phyloP scores from a whole-genome alignment of 768 basidiomycete genomes.

The Termitomyces sp. region DNA sequence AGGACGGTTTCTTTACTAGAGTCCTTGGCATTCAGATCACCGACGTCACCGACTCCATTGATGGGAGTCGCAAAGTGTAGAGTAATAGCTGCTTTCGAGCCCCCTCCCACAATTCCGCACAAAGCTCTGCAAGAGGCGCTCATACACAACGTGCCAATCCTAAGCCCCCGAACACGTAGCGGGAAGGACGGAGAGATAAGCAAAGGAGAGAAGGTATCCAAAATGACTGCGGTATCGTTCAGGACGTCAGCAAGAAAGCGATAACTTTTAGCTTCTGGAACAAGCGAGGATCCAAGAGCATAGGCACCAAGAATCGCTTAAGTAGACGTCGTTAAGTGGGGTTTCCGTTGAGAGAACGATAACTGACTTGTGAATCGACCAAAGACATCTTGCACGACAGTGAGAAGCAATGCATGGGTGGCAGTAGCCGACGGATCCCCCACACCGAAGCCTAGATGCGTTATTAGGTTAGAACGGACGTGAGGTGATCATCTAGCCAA shows the following conservation, averaged over 20 bases:
- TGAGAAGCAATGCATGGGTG: conserved; percentile 60
- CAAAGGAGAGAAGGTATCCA: conserved; percentile 59
- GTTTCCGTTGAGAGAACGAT: neutral
- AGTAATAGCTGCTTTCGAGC: conserved; percentile 67
- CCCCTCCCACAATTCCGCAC: conserved; percentile 61
- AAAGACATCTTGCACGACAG: conserved; percentile 62
- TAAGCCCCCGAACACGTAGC: conserved; percentile 31
- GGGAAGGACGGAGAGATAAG: conserved; percentile 38
- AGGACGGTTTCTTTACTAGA: conserved; percentile 70
- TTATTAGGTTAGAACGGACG: neutral
- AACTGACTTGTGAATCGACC: conserved; percentile 59
- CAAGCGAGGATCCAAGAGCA: conserved; percentile 58
- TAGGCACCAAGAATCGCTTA: conserved; percentile 63
- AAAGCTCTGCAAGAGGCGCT: conserved; percentile 57
- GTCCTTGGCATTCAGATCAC: conserved; percentile 71
- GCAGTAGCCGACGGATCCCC: conserved; percentile 64
- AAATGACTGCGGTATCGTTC: conserved; percentile 56
- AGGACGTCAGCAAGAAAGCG: conserved; percentile 64
- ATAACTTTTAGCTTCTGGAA: conserved; percentile 69
- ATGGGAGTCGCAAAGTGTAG: conserved; percentile 59
- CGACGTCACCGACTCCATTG: conserved; percentile 54
- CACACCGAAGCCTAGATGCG: conserved; percentile 56
- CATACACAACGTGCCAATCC: conserved; percentile 48
- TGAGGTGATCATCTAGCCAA: neutral
- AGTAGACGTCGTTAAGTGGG: neutral